Percentiles rank a stretch among this genome's conserved stretches.
These are phyloP conservation scores for Amesomyces nigricolor DNA, from an alignment of 2,329 filamentous ascomycete species.

Conservation along the genomic window DNA sequence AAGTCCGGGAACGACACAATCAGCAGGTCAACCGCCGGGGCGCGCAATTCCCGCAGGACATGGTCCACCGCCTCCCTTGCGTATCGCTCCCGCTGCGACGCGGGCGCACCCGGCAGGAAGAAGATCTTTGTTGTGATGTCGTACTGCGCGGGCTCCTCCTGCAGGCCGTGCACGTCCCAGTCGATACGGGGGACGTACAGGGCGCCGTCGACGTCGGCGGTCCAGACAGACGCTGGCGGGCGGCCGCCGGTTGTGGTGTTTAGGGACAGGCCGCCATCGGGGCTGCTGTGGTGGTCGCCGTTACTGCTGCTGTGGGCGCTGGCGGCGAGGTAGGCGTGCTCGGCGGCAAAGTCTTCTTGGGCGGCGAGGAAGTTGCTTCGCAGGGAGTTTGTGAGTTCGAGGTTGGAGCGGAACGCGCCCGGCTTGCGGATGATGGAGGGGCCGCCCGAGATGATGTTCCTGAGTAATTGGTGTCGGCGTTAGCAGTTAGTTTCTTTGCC, in stretches of 20 bases:
- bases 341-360: slow-evolving; percentile 53
- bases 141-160: slow-evolving; percentile 78
- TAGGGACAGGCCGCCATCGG: slow-evolving; percentile 29
- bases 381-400: slow-evolving; percentile 84
- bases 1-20: slow-evolving; percentile 92
- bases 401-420: slow-evolving; percentile 76
- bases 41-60: slow-evolving; percentile 73
- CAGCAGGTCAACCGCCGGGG: slow-evolving; percentile 73
- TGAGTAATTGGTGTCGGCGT: slow-evolving; percentile 30
- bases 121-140: slow-evolving; percentile 96
- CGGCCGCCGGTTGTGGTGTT: slow-evolving; percentile 25
- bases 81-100: slow-evolving; percentile 60
- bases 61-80: slow-evolving; percentile 72
- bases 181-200: slow-evolving; percentile 76
- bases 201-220: slow-evolving; percentile 51
- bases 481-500: slow-evolving; percentile 21
- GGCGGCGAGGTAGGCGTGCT: slow-evolving; percentile 28
- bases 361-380: slow-evolving; percentile 75
- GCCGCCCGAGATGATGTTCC: slow-evolving; percentile 79
- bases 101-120: slow-evolving; percentile 69
- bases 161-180: slow-evolving; percentile 63
- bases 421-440: slow-evolving; percentile 79
- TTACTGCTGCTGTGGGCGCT: slow-evolving; percentile 23
- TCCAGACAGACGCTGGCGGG: slow-evolving; percentile 55
- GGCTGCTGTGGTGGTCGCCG: slow-evolving; percentile 30